Conservation (phyloP, 306 rosid genomes). For the Herpetospermum pedunculosum region DNA sequence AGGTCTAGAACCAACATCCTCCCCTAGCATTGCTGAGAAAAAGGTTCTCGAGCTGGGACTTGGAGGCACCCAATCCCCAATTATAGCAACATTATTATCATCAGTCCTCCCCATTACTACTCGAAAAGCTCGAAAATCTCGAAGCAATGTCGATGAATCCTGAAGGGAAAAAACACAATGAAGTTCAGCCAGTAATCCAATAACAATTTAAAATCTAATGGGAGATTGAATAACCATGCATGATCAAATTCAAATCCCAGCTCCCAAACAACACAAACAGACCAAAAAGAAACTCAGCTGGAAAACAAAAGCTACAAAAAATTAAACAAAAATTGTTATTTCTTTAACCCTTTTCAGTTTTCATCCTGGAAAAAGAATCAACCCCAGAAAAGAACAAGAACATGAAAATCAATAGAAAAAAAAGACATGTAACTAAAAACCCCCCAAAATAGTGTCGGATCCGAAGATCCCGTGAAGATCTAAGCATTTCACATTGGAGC, state of each 20-base stretch:
- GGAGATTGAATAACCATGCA: neutral
- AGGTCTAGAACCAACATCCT: conserved; percentile 37
- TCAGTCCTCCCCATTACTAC: conserved; percentile 65
- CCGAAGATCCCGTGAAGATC: conserved; percentile 7
- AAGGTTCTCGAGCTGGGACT: conserved; percentile 64
- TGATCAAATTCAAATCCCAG: neutral
- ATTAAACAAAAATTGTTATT: neutral
- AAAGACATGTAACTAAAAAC: neutral
- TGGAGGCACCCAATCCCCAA: conserved; percentile 69
- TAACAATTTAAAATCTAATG: too few relatives aligned
- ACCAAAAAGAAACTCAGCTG: neutral
- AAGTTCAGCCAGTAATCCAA: neutral
- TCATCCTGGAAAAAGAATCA: neutral
- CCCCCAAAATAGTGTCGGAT: neutral
- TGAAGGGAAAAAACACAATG: neutral
- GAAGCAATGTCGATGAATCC: neutral
- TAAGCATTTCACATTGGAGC: neutral
- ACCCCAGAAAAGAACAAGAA: neutral
- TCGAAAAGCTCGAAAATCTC: conserved; percentile 14
- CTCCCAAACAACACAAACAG: neutral
- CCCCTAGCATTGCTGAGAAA: conserved; percentile 56
- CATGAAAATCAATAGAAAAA: neutral
- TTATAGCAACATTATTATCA: conserved; percentile 49
- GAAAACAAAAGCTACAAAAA: neutral
- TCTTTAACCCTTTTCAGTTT: neutral